These are phyloP conservation scores for California macrophylla DNA, from an alignment of 441 rosid genomes.

Conservation along the genomic window DNA sequence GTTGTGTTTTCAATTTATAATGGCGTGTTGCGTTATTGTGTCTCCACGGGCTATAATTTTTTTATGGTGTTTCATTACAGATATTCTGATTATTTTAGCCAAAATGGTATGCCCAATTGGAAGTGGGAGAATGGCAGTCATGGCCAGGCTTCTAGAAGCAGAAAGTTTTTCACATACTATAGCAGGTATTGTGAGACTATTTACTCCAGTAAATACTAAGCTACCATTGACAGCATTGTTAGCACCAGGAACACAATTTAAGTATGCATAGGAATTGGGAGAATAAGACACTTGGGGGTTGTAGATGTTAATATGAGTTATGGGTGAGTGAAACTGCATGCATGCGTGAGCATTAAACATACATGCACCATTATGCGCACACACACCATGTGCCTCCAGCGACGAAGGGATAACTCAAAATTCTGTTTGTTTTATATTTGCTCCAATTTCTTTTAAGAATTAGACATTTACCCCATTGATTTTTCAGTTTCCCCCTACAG, in stretches of 20 bases:
- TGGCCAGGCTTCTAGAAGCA: conserved; percentile 46
- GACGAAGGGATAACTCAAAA: neutral
- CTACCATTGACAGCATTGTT: neutral
- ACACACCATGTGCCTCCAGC: neutral
- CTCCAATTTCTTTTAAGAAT: neutral
- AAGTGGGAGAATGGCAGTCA: conserved; percentile 51
- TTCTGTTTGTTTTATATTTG: neutral
- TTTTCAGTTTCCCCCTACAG: neutral
- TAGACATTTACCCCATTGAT: neutral
- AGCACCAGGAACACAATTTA: neutral
- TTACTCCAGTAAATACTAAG: neutral
- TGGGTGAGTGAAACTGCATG: neutral
- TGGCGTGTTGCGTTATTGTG: neutral
- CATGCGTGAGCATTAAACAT: neutral
- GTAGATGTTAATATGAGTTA: neutral
- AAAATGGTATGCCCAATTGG: conserved; percentile 57
- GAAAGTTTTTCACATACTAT: conserved; percentile 27
- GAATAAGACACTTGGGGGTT: neutral
- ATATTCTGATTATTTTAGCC: conserved; percentile 16
- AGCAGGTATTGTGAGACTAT: conserved; percentile 23
- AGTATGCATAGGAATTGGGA: neutral
- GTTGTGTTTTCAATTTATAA: neutral
- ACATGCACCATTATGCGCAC: neutral
- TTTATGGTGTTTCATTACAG: conserved; percentile 18
- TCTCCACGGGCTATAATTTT: neutral